Conservation (phyloP, 2,329 filamentous ascomycete genomes). For the Phaeosphaeria sp. region DNA sequence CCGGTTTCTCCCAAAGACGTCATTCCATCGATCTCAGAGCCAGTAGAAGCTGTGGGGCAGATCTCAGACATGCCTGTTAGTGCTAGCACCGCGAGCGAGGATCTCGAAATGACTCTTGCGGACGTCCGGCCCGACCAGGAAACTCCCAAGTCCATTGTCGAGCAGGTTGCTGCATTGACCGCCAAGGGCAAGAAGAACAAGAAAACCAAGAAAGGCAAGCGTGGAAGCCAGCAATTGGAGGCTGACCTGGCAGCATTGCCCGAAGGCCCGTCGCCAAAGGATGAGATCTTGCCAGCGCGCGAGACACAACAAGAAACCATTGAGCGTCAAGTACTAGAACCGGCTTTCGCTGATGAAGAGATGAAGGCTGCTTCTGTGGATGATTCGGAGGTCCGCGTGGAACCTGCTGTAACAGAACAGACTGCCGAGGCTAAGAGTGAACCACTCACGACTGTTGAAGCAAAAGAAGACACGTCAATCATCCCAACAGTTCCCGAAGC, state of each 20-base stretch:
- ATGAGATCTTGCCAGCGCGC: slow-evolving; percentile 1
- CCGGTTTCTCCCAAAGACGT: not conserved
- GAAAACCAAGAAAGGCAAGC: slow-evolving; percentile 41
- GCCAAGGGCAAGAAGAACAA: slow-evolving; percentile 41
- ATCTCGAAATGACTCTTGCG: slow-evolving; percentile 2
- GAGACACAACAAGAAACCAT: slow-evolving; percentile 17
- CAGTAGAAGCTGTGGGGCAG: not conserved
- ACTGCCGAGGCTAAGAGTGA: not conserved
- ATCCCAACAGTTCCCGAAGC: not conserved
- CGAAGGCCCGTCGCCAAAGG: slow-evolving; percentile 6
- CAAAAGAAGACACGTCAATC: not conserved
- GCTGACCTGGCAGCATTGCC: slow-evolving; percentile 13
- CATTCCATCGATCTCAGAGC: not conserved
- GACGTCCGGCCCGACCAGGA: not conserved
- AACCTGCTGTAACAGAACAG: not conserved
- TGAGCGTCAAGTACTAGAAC: slow-evolving; percentile 24
- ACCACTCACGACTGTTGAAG: slow-evolving; percentile 2
- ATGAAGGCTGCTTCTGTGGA: slow-evolving; percentile 19
- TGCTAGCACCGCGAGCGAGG: not conserved
- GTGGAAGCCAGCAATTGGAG: slow-evolving; percentile 28
- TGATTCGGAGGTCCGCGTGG: slow-evolving; percentile 15
- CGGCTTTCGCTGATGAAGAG: slow-evolving; percentile 15
- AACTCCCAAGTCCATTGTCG: not conserved
- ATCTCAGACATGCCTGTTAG: not conserved
- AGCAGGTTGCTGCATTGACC: slow-evolving; percentile 14